Conservation (phyloP, 306 rosid species). For the Cucurbita maxima region DNA sequence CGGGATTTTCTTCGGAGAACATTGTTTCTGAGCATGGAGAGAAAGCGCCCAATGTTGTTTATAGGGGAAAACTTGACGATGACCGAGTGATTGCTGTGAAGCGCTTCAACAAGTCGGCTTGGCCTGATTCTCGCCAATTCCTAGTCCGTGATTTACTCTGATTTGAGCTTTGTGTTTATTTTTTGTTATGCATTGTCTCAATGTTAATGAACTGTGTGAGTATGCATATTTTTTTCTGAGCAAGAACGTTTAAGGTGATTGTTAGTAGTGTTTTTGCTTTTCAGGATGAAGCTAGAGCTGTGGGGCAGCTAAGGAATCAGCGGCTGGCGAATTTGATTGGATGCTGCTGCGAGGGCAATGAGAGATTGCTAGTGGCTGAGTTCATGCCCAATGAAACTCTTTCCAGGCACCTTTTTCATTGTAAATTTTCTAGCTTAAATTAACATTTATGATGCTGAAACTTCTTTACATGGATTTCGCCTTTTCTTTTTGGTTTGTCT, state of each 20-base stretch:
- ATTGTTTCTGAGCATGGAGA: slow-evolving; percentile 97
- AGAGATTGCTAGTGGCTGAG: slow-evolving; percentile 87
- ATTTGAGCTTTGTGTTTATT: background rate
- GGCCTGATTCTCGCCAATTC: slow-evolving; percentile 99
- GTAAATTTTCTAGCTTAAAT: slow-evolving; percentile 23
- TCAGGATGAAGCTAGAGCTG: slow-evolving; percentile 83
- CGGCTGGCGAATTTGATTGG: slow-evolving; percentile 81
- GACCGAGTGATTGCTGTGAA: slow-evolving; percentile 69
- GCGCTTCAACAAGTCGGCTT: slow-evolving; percentile 85
- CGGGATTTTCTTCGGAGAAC: slow-evolving; percentile 73
- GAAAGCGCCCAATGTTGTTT: slow-evolving; percentile 98
- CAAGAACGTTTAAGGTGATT: slow-evolving; percentile 1
- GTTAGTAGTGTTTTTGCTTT: slow-evolving; percentile 2
- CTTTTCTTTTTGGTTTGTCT: background rate
- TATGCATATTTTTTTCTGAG: background rate
- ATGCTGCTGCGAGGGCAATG: slow-evolving; percentile 84
- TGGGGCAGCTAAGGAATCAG: slow-evolving; percentile 67
- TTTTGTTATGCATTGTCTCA: background rate
- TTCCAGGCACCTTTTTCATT: slow-evolving; percentile 89
- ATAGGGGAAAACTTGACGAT: slow-evolving; percentile 59
- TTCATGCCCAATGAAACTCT: slow-evolving; percentile 96
- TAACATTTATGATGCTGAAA: background rate
- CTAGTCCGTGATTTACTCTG: slow-evolving; percentile 38
- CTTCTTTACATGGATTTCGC: background rate
- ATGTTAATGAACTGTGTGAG: background rate